Evolutionary conservation across 805 yeast genomes (phyloP).

Genomic region (Wickerhamiella kurtzmanii): DNA sequence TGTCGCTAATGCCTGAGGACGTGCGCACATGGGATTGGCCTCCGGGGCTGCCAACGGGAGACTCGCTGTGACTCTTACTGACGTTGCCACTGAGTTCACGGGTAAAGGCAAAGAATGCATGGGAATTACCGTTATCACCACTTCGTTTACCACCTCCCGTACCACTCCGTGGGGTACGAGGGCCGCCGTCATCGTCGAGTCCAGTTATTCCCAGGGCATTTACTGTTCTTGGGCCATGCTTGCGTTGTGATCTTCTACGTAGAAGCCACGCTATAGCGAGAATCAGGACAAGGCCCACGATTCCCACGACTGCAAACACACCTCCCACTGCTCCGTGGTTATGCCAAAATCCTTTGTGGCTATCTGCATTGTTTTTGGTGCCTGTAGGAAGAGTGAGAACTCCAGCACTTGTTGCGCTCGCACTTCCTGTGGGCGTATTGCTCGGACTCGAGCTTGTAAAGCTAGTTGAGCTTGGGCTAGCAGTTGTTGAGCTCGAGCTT

Average conservation of each 20-base stretch:
- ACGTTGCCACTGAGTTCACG: constrained; percentile 2
- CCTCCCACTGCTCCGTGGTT: constrained; percentile 74
- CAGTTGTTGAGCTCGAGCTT: constrained; percentile 1
- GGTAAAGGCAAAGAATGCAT: constrained; percentile 13
- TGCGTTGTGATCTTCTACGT: constrained; percentile 20
- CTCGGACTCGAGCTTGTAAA: neutral
- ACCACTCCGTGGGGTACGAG: constrained; percentile 7
- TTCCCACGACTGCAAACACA: constrained; percentile 66
- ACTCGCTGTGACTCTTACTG: neutral
- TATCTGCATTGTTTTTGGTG: constrained; percentile 3
- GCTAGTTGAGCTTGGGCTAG: constrained; percentile 1
- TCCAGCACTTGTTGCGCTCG: constrained; percentile 16
- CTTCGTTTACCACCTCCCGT: constrained; percentile 10
- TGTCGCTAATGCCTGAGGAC: constrained; percentile 18
- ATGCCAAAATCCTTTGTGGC: constrained; percentile 36
- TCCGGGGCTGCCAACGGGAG: neutral
- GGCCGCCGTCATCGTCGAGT: constrained; percentile 4
- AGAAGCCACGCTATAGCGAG: constrained; percentile 32
- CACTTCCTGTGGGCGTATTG: constrained; percentile 1
- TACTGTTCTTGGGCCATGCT: constrained; percentile 1
- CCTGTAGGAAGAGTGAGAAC: neutral
- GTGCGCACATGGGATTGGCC: constrained; percentile 6
- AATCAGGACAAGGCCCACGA: constrained; percentile 38
- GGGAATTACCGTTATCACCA: constrained; percentile 3
- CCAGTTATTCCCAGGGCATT: constrained; percentile 4